phyloP scores from a whole-genome alignment of 768 basidiomycete species.

The Holtermanniella nyarrowii region DNA sequence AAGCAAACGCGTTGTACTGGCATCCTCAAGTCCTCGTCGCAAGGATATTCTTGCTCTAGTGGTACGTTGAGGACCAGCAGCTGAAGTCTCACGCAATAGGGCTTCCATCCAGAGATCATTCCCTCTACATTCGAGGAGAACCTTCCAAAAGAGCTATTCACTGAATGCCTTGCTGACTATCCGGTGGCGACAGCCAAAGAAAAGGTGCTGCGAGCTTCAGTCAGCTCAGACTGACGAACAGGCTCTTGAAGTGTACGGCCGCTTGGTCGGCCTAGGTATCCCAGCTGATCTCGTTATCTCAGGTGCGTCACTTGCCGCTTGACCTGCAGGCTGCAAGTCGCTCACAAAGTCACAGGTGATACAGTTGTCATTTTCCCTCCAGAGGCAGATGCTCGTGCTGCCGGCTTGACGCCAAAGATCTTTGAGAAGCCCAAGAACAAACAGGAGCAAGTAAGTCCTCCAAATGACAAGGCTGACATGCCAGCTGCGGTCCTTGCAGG shows the following conservation, averaged over 20 bases:
- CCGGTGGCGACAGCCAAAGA: conserved; percentile 59
- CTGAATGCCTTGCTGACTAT: conserved; percentile 58
- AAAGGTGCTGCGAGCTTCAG: too few species aligned
- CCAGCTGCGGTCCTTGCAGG: conserved; percentile 75
- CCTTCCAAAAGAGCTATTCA: conserved; percentile 55
- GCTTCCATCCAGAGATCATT: conserved; percentile 58
- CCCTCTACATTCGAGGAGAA: conserved; percentile 75
- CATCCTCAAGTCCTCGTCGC: conserved; percentile 75
- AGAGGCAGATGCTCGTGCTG: conserved; percentile 42
- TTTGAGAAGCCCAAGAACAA: conserved; percentile 78
- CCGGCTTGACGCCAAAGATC: conserved; percentile 48
- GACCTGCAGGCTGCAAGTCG: too few species aligned
- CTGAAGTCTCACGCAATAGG: too few species aligned
- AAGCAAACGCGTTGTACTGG: conserved; percentile 70
- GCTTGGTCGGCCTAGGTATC: conserved; percentile 53
- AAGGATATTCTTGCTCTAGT: conserved; percentile 59
- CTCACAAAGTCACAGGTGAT: conserved; percentile 67
- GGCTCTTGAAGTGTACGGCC: conserved; percentile 76
- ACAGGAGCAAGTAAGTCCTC: conserved; percentile 49
- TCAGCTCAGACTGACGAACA: too few species aligned
- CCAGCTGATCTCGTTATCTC: conserved; percentile 70
- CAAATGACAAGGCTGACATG: not conserved
- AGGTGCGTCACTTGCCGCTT: too few species aligned
- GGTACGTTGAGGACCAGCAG: too few species aligned
- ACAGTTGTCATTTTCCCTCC: conserved; percentile 77